A percentile compares a stretch with the other conserved stretches of the same genome.
Evolutionary conservation across 257 asterid genomes (phyloP).

Genomic region (Primulina huaijiensis): DNA sequence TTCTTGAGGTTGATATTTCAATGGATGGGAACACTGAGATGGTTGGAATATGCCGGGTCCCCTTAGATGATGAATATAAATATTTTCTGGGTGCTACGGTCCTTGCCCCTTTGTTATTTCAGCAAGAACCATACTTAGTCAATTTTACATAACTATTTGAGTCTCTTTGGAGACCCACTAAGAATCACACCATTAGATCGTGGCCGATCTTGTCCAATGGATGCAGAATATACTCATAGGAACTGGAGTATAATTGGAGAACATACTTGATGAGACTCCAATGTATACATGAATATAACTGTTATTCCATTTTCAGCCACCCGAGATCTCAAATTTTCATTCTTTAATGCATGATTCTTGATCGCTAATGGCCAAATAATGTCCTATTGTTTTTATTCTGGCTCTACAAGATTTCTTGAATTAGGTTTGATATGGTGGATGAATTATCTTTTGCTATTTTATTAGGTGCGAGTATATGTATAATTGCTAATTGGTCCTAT

Average conservation of each 20-base stretch:
- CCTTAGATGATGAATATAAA: conserved; percentile 36
- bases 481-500: no score
- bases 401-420: background rate
- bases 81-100: conserved; percentile 13
- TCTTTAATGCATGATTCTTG: background rate
- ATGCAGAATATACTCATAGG: background rate
- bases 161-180: background rate
- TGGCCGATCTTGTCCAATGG: background rate
- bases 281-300: background rate
- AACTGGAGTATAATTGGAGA: background rate
- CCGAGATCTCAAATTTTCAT: background rate
- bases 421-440: no score
- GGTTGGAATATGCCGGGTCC: conserved; percentile 30
- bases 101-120: background rate
- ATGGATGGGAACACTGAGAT: conserved; percentile 41
- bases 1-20: conserved; percentile 38
- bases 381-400: no score
- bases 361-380: background rate
- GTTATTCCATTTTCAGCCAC: background rate
- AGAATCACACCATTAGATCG: background rate
- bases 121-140: background rate
- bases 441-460: no score
- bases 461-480: no score
- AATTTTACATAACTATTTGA: background rate
- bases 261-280: background rate